phyloP scores from a whole-genome alignment of 1,139 yeast genomes.

The Candida dubliniensis region DNA sequence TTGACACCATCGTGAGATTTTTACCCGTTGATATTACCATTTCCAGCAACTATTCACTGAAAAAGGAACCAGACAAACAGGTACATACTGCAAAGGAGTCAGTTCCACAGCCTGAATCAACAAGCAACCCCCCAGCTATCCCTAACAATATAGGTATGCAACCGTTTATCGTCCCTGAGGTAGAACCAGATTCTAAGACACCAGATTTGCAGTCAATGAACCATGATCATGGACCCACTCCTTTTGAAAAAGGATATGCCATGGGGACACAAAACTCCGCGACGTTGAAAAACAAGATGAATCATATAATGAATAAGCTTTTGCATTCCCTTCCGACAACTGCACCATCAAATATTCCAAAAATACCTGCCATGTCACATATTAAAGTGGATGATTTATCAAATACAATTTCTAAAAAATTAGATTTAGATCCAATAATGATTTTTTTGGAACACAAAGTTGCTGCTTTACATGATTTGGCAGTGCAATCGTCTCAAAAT shows the following conservation, averaged over 20 bases:
- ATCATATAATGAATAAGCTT: conserved; percentile 12
- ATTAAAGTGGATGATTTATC: conserved; percentile 30
- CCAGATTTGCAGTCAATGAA: conserved; percentile 10
- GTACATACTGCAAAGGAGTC: not conserved
- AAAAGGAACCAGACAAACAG: conserved; percentile 4
- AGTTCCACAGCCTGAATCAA: not conserved
- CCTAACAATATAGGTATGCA: conserved; percentile 26
- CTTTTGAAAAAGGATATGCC: conserved; percentile 39
- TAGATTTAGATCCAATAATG: conserved; percentile 37
- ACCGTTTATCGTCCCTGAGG: conserved; percentile 23
- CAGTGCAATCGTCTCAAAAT: conserved; percentile 24
- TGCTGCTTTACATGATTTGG: conserved; percentile 30
- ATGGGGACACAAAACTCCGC: conserved; percentile 34
- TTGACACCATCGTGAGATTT: conserved; percentile 19
- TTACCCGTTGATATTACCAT: conserved; percentile 36
- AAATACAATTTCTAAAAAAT: conserved; percentile 34
- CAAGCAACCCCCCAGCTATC: not conserved
- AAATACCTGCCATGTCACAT: not conserved
- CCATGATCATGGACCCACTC: conserved; percentile 29
- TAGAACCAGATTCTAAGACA: not conserved
- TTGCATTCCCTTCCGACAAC: conserved; percentile 11
- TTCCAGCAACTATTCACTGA: conserved; percentile 16
- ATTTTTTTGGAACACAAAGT: conserved; percentile 29
- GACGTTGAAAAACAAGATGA: conserved; percentile 23
- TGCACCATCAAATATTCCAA: not conserved